A percentile compares a stretch with the other conserved stretches of the same genome.
phyloP scores from a whole-genome alignment of 306 rosid species.

The Dalbergia cochinchinensis region DNA sequence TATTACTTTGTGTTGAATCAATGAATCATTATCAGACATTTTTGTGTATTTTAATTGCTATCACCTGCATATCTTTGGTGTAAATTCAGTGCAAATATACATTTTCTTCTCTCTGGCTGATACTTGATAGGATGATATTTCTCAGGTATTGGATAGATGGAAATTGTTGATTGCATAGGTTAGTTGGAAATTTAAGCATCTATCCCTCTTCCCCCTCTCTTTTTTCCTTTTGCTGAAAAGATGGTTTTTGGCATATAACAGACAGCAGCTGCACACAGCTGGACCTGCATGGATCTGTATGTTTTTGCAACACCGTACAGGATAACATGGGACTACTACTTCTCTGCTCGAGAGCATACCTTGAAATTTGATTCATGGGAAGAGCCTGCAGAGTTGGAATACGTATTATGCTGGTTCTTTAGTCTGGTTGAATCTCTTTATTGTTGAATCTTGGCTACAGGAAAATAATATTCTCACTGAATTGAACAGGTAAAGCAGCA shows the following conservation, averaged over 20 bases:
- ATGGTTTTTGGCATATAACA: constrained; percentile 40
- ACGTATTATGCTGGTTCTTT: constrained; percentile 62
- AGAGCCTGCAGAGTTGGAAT: constrained; percentile 96
- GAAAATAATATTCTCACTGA: constrained; percentile 38
- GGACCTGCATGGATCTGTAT: constrained; percentile 98
- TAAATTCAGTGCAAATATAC: neutral
- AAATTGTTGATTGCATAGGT: constrained; percentile 16
- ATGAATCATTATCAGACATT: too few relatives aligned
- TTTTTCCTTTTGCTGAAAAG: constrained; percentile 23
- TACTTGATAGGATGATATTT: neutral
- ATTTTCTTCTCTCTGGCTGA: neutral
- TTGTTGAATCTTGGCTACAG: constrained; percentile 15
- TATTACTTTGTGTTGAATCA: neutral
- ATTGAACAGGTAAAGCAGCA: constrained; percentile 91
- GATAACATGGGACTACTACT: constrained; percentile 97
- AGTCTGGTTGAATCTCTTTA: constrained; percentile 31
- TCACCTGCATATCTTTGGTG: constrained; percentile 17
- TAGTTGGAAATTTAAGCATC: constrained; percentile 1
- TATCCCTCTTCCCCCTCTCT: neutral
- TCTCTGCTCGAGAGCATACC: constrained; percentile 81
- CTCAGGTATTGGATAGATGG: constrained; percentile 15
- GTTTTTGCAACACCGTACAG: constrained; percentile 96
- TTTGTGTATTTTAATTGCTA: constrained; percentile 4
- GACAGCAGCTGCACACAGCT: constrained; percentile 96
- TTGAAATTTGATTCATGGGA: constrained; percentile 92